Evolutionary conservation across 2,329 filamentous ascomycete genomes (phyloP), one percentile per base, ranked within the genome.

Genomic region (Cryphonectria japonica): DNA sequence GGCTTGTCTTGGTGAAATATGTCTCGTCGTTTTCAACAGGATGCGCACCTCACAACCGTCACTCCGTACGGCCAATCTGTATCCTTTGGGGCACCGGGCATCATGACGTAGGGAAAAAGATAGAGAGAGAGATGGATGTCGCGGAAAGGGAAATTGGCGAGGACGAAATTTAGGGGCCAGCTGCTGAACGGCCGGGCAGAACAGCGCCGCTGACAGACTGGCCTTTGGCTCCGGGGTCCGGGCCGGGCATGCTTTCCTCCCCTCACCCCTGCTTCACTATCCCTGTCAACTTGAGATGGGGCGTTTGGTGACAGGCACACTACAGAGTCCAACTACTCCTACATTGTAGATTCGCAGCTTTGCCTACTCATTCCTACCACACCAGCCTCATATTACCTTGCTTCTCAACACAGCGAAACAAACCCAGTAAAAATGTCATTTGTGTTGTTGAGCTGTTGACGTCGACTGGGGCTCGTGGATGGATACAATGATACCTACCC

Each of bases 121-220:
- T 9, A 39, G 8, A 37, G 37, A 39, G 37, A 39, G 43, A 50
- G 19, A 22, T 22, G 43, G 19, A 9, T 60, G 19, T 19, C 29
- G 29, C 32, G 9, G 32, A 16, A 26, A 8, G 8, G 32, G 8
- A 26, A 8, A 6, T 14, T 16, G 39, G 19, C 8, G 39, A 39
- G 11, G 39, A 29, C 61, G 26, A n/a, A 8, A 7, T 46, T 3
- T 46, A 7, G 41, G 13, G 32, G 22, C 39, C 39, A 64, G 61
- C 61, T 46, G 61, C 34, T 32, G n/a, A 63, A 29, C 34, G 61
- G 39, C 29, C 61, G 37, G 61, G 39, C 61, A 64, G 22, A 46
- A 22, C 26, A 26, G 26, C 5, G 34, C 59, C 11, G 59, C 32
- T n/a, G 22, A 61, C 5, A 39, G 57, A 22, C 32, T 19, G n/a